Percentiles rank a stretch among this genome's conserved stretches.
Conservation (phyloP, 139 green algal species). For the Micractinium sp. region DNA sequence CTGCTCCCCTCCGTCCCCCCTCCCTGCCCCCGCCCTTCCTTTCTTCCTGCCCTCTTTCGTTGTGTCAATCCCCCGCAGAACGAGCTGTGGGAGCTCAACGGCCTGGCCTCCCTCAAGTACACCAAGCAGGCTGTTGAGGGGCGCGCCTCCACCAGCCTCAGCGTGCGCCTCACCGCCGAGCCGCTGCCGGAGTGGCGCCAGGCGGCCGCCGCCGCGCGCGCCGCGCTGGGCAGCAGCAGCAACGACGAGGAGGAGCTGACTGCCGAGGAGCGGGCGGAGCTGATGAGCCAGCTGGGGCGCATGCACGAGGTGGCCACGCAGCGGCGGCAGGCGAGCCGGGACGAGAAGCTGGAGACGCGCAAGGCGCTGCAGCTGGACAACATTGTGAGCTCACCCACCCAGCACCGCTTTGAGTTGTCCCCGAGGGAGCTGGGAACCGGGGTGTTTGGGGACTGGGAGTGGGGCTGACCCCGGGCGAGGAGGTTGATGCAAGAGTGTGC, state of each 20-base stretch:
- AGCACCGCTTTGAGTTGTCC: neutral
- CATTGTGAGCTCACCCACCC: neutral
- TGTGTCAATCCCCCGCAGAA: no score
- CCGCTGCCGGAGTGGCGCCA: neutral
- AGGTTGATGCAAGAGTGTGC: no score
- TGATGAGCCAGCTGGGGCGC: neutral
- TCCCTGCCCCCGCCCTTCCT: no score
- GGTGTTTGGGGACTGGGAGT: no score
- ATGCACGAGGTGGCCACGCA: neutral
- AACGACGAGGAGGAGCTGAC: neutral
- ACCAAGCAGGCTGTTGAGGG: neutral
- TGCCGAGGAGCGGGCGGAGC: neutral
- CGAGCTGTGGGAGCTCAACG: constrained; percentile 21
- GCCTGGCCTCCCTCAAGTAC: constrained; percentile 10
- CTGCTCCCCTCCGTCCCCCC: no score
- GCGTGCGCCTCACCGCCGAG: neutral
- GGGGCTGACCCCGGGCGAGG: no score
- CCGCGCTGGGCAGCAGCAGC: neutral
- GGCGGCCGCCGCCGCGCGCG: neutral
- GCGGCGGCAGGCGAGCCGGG: neutral
- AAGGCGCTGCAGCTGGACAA: neutral
- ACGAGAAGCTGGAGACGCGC: constrained; percentile 28
- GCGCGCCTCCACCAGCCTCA: neutral
- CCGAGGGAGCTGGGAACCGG: no score
- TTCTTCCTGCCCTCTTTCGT: no score